Evolutionary conservation across 345 rosid species (phyloP), one percentile per base, ranked within the genome.

Genomic region (Balakata baccata): DNA sequence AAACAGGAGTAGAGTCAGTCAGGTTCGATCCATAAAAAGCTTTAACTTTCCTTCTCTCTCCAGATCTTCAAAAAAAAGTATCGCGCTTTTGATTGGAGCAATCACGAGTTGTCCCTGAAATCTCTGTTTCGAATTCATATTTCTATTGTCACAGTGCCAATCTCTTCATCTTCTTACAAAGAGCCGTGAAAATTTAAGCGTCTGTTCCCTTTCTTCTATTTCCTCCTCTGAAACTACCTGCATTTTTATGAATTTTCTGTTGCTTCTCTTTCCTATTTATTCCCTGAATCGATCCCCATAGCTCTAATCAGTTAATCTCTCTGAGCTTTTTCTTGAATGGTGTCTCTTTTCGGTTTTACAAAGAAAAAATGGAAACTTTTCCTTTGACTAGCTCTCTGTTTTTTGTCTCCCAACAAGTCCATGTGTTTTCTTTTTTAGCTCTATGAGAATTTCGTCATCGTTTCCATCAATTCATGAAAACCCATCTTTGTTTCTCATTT

Each of bases 101-200:
- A 77, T 92, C 99, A 94, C 99, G 96, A 80, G 99, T 81, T 79
- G 38, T 83, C 91, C 87, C 83, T 94, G 98, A 89, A 78, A 45
- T 77, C 78, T 83, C 83, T 83, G 81, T 84, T 83, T 77, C 77
- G 83, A 85, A 81, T 89, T 86, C 89, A 86, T 92, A 87, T 75
- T 78, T 84, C 85, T 74, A 64, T 78, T 85, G 84, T 80, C 69
- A 78, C 1, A 57, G 61, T 57, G 57, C 16, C 57, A 53, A 50
- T 43, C 78, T 52, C 61, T 43, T 29, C 34, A 29, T 75, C 70
- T 52, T 52, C 62, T 25, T 16, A 6, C 49, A 16, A 62, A 13
- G 17, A 60, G 39, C 64, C 64, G 39, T 60, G 64, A 60, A 60
- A 60, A 29, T 29, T 29, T 29, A 29, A 29, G 2, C 1, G 11